Evolutionary conservation across 2,329 filamentous ascomycete genomes (phyloP), one percentile per base, ranked within the genome.

Genomic region (Fonsecaea multimorphosa): DNA sequence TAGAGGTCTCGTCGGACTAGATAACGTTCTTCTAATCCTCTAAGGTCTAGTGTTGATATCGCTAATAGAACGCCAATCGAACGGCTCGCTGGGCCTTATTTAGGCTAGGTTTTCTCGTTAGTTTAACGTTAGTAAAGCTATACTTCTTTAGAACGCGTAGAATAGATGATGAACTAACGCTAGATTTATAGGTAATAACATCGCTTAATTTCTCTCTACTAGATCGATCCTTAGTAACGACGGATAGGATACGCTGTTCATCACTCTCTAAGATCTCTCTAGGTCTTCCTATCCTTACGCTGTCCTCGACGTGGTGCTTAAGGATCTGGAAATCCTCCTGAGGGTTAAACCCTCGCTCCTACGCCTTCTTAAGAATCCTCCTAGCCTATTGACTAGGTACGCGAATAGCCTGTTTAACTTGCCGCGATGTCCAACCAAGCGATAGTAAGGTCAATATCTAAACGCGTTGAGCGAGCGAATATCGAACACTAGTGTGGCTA

Each of bases 1-100:
- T 58, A 51, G 36, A 66, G 8, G 63, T 73, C 38, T 74, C 65
- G 63, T 73, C 66, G 40, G 55, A 69, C 64, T 24, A 74, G 44
- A 74, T 74, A 3, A 72, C 60, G 36, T 69, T 68, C 53, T 72
- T 72, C 58, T 54, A 74, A 29, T 72, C 46, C 34, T 74, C 67
- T 0, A 72, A 22, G n/a, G 58, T 72, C 61, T 64, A 74, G 52
- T 71, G 16, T 57, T 68, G 32, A 63, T 73, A 49, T n/a, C n/a
- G 9, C 34, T 14, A 8, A 68, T 31, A 63, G n/a, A 68, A 71
- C 36, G 61, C 9, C 31, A 71, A 60, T 16, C 63, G 55, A 31
- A 52, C 61, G 14, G 49, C 12, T 36, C 44, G 63, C 53, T 66
- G 64, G 7, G 38, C 57, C 24, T 64, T 49, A 3, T 31, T 61